These are phyloP conservation scores for Hortiboletus flavorubellus DNA, from an alignment of 768 basidiomycete species.

Conservation along the genomic window DNA sequence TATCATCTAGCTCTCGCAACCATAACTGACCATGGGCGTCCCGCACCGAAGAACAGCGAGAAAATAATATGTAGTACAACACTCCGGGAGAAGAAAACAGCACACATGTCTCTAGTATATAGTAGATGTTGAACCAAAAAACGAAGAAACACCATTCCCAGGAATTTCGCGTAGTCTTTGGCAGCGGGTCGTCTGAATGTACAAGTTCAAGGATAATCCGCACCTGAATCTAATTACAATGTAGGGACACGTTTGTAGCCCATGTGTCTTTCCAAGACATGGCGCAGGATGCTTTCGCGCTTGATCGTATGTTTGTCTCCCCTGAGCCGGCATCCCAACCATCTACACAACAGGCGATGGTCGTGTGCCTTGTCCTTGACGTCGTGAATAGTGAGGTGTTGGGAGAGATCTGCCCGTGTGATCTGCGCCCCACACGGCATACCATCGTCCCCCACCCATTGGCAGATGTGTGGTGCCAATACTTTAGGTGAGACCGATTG, in stretches of 20 bases:
- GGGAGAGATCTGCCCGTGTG: neutral
- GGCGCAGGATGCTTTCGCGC: constrained; percentile 15
- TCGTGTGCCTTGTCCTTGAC: neutral
- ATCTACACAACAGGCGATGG: neutral
- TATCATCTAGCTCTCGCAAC: too few relatives aligned
- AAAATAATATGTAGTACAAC: neutral
- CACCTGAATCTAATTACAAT: neutral
- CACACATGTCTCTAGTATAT: neutral
- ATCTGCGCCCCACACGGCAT: neutral
- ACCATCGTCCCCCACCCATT: constrained; percentile 5
- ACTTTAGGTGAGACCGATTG: neutral
- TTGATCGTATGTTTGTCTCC: neutral
- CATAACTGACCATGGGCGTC: neutral
- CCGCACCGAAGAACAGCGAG: neutral
- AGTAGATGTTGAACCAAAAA: neutral
- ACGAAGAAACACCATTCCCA: neutral
- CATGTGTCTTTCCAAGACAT: constrained; percentile 15
- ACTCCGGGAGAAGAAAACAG: neutral
- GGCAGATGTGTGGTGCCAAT: neutral
- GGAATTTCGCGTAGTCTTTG: neutral
- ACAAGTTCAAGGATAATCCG: neutral
- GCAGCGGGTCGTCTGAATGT: neutral
- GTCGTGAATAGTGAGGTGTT: constrained; percentile 11
- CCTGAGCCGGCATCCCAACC: constrained; percentile 7
- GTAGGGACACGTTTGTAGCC: constrained; percentile 1